A percentile compares a stretch with the other conserved stretches of the same genome.
Conservation (phyloP, 2,329 filamentous ascomycete species). For the Phialophora expanda region DNA sequence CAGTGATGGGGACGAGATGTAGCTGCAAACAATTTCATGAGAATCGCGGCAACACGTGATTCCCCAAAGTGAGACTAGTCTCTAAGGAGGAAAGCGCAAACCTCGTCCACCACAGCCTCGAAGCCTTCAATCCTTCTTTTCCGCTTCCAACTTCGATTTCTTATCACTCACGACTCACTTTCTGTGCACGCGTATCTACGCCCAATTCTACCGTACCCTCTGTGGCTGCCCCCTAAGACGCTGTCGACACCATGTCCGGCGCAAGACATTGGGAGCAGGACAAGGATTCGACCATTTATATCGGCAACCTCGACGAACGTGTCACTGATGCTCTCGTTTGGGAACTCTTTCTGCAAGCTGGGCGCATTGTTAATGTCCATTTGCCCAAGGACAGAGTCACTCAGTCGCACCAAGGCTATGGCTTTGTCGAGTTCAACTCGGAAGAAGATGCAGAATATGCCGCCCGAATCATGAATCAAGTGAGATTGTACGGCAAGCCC, state of each 20-base stretch:
- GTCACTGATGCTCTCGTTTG: constrained; percentile 88
- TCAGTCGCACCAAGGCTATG: constrained; percentile 95
- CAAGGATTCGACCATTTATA: constrained; percentile 96
- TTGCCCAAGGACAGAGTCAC: constrained; percentile 98
- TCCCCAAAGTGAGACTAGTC: neutral
- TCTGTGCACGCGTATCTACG: neutral
- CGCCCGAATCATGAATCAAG: constrained; percentile 93
- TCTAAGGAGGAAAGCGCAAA: constrained; percentile 15
- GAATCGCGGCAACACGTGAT: constrained; percentile 16
- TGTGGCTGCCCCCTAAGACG: neutral
- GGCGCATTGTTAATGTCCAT: constrained; percentile 96
- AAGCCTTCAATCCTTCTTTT: neutral
- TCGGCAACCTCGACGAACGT: constrained; percentile 97
- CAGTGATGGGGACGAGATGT: constrained; percentile 6
- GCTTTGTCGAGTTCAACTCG: constrained; percentile 97
- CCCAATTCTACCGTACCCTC: neutral
- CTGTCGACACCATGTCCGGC: constrained; percentile 62
- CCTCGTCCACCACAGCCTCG: constrained; percentile 13
- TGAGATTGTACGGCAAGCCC: constrained; percentile 89
- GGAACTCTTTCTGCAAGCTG: constrained; percentile 98
- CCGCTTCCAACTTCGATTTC: neutral
- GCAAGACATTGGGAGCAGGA: constrained; percentile 92
- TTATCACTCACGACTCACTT: neutral
- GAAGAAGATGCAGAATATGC: constrained; percentile 97
- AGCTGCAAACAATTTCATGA: constrained; percentile 25